A percentile compares a stretch with the other conserved stretches of the same genome.
These are phyloP conservation scores for Calvatia gigantea DNA, from an alignment of 768 basidiomycete genomes.

Conservation along the genomic window DNA sequence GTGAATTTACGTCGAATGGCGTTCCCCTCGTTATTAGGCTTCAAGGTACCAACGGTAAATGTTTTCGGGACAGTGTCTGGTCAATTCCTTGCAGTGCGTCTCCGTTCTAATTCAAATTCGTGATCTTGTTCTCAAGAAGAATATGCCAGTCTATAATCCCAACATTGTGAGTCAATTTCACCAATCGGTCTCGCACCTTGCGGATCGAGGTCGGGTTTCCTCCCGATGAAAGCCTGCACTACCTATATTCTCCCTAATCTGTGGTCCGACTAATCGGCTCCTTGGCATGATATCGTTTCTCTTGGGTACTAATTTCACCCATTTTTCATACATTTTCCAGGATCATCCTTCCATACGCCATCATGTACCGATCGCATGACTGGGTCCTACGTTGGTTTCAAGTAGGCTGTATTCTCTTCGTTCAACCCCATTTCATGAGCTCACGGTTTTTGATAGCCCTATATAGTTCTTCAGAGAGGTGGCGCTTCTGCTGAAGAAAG, in stretches of 20 bases:
- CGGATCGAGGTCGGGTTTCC: too few relatives aligned
- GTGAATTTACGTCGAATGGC: background rate
- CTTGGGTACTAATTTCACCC: background rate
- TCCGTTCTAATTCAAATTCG: background rate
- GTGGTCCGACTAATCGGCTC: background rate
- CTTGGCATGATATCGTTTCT: background rate
- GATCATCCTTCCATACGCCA: slow-evolving; percentile 45
- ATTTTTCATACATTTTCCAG: slow-evolving; percentile 19
- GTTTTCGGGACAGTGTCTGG: slow-evolving; percentile 46
- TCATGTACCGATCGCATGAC: slow-evolving; percentile 49
- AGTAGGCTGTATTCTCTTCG: slow-evolving; percentile 30
- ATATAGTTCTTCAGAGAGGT: slow-evolving; percentile 52
- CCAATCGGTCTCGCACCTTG: background rate
- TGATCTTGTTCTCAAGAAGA: background rate
- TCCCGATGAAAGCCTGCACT: too few relatives aligned
- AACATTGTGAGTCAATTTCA: slow-evolving; percentile 30
- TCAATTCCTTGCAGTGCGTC: slow-evolving; percentile 40
- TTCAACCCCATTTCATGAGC: background rate
- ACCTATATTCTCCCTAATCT: background rate
- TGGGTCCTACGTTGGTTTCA: slow-evolving; percentile 56
- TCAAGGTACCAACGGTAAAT: slow-evolving; percentile 51
- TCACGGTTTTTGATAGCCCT: slow-evolving; percentile 44
- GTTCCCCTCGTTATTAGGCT: slow-evolving; percentile 36
- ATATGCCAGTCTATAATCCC: slow-evolving; percentile 56
- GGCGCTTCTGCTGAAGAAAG: slow-evolving; percentile 52